Evolutionary conservation across 176 grass and related monocot genomes (phyloP).

Genomic region (Canna indica): DNA sequence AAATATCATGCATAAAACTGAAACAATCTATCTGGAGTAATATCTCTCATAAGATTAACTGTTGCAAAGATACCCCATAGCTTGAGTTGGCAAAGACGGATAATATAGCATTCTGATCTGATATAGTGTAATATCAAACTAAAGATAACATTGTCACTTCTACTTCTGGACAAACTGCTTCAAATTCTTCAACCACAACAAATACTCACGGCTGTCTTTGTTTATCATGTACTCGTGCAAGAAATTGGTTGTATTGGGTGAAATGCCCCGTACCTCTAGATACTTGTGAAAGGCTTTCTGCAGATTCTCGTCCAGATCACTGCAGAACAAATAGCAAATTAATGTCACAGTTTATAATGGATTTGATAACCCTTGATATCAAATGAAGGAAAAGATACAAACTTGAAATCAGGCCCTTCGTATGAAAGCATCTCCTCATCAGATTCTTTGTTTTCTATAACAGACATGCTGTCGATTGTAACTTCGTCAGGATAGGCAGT

Average conservation of each 20-base stretch:
- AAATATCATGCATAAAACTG: no score
- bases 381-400: constrained; percentile 11
- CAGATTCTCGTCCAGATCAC: constrained; percentile 91
- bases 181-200: constrained; percentile 74
- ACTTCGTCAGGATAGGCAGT: constrained; percentile 80
- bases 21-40: no score
- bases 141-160: not conserved
- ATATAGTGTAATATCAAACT: not conserved
- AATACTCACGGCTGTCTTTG: constrained; percentile 89
- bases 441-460: constrained; percentile 20
- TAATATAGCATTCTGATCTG: not conserved
- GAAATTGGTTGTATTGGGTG: constrained; percentile 71
- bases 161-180: constrained; percentile 63
- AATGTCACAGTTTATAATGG: not conserved
- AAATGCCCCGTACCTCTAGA: constrained; percentile 73
- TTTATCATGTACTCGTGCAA: constrained; percentile 96
- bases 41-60: no score
- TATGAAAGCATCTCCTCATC: constrained; percentile 46
- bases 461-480: constrained; percentile 60
- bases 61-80: no score
- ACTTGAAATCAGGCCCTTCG: constrained; percentile 95
- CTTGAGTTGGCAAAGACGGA: no score
- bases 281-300: constrained; percentile 93
- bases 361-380: not conserved
- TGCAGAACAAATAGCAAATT: constrained; percentile 18